Conservation (phyloP, 345 rosid species). For the Sapria himalayana region DNA sequence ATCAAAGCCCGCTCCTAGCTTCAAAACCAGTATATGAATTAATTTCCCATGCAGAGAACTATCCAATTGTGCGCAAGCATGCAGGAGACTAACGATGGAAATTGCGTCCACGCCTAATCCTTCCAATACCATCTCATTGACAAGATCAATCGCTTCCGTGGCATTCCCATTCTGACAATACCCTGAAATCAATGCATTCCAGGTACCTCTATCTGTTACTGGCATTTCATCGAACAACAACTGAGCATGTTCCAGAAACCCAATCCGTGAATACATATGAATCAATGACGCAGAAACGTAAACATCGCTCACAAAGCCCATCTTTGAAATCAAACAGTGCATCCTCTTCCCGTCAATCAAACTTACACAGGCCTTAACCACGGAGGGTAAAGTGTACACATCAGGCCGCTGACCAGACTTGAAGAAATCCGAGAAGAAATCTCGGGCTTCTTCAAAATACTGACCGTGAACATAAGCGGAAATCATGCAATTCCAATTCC, state of each 20-base stretch:
- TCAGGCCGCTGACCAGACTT: constrained; percentile 40
- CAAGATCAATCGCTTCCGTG: constrained; percentile 33
- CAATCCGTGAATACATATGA: constrained; percentile 63
- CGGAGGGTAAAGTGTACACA: constrained; percentile 44
- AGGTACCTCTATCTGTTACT: constrained; percentile 36
- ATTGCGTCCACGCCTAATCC: constrained; percentile 49
- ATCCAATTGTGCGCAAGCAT: constrained; percentile 50
- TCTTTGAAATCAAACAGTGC: constrained; percentile 39
- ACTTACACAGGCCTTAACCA: constrained; percentile 44
- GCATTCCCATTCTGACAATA: constrained; percentile 50
- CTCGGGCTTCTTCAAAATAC: constrained; percentile 15
- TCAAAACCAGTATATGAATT: constrained; percentile 29
- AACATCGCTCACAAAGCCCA: constrained; percentile 43
- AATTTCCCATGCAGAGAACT: constrained; percentile 39
- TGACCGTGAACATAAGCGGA: constrained; percentile 24
- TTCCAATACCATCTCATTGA: constrained; percentile 44
- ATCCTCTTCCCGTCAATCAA: constrained; percentile 37
- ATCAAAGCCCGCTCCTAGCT: constrained; percentile 24
- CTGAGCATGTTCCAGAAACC: constrained; percentile 25
- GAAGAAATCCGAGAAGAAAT: constrained; percentile 20
- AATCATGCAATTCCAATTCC: constrained; percentile 36
- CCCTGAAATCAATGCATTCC: constrained; percentile 85
- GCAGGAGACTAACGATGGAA: constrained; percentile 44
- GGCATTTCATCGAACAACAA: constrained; percentile 36
- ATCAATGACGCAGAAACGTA: constrained; percentile 46